Evolutionary conservation across 2,329 filamentous ascomycete species (phyloP).

Genomic region (Harringtonia lauricola): DNA sequence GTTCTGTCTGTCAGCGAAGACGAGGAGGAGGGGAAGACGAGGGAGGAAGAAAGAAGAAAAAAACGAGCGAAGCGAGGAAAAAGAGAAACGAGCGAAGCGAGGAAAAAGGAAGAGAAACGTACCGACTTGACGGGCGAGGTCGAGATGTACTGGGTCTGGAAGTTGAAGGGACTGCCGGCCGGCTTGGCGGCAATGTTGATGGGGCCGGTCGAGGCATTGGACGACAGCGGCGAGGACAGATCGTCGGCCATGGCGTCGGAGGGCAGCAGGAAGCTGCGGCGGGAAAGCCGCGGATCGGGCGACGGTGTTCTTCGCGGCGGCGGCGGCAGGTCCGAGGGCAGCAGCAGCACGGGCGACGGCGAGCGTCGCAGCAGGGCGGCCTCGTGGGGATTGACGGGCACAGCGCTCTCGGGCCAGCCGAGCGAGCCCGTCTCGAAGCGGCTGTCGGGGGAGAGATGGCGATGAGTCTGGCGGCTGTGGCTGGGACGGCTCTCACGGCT

Average conservation of each 20-base stretch:
- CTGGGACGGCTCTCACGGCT: not conserved
- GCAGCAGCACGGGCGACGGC: constrained; percentile 3
- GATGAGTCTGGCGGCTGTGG: not conserved
- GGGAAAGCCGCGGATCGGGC: not conserved
- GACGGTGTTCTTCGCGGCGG: not conserved
- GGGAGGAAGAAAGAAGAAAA: not conserved
- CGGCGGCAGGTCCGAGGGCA: not conserved
- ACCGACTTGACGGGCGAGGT: constrained; percentile 70
- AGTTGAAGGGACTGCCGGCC: constrained; percentile 61
- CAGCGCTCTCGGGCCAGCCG: not conserved
- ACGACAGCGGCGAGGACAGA: not conserved
- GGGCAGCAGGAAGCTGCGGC: not conserved
- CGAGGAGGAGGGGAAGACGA: not conserved
- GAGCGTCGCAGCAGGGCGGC: constrained; percentile 11
- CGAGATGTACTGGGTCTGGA: constrained; percentile 71
- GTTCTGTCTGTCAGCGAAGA: constrained; percentile 41
- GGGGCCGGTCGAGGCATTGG: not conserved
- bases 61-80: not conserved
- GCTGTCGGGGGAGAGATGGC: not conserved
- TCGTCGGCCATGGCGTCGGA: not conserved
- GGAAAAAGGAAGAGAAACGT: constrained; percentile 18
- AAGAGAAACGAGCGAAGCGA: not conserved
- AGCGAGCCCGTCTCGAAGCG: not conserved
- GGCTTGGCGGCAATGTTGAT: not conserved
- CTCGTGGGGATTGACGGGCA: constrained; percentile 7